phyloP scores from a whole-genome alignment of 2,329 filamentous ascomycete genomes.

The Talaromyces sp. region DNA sequence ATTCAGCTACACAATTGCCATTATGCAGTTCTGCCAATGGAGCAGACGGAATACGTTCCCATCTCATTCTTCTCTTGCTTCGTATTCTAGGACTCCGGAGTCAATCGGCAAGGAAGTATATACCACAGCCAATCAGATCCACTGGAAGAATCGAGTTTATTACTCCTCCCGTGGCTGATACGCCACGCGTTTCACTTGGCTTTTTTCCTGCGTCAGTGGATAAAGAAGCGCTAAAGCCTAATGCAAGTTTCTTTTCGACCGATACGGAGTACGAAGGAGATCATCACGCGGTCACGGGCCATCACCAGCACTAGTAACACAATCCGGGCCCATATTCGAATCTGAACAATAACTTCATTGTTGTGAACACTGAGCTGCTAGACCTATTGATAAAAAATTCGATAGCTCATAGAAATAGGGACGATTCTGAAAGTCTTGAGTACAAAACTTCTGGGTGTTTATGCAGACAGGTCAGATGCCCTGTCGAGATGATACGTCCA shows the following conservation, averaged over 20 bases:
- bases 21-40: not conserved
- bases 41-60: not conserved
- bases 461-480: no score
- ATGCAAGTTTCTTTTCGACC: not conserved
- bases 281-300: constrained; percentile 2
- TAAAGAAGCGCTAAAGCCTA: not conserved
- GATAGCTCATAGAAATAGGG: no score
- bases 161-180: constrained; percentile 5
- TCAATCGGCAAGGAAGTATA: not conserved
- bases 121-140: not conserved
- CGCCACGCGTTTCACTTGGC: constrained; percentile 11
- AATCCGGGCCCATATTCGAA: no score
- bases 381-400: no score
- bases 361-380: no score
- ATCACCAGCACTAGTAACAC: not conserved
- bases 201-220: not conserved
- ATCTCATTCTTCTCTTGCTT: not conserved
- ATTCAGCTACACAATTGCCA: not conserved
- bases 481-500: no score
- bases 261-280: not conserved
- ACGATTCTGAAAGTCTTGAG: no score
- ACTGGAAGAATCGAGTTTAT: not conserved
- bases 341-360: no score
- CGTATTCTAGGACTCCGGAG: not conserved
- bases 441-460: no score